A percentile compares a stretch with the other conserved stretches of the same genome.
Evolutionary conservation across 2,329 filamentous ascomycete genomes (phyloP).

Genomic region (Alternaria sp.): DNA sequence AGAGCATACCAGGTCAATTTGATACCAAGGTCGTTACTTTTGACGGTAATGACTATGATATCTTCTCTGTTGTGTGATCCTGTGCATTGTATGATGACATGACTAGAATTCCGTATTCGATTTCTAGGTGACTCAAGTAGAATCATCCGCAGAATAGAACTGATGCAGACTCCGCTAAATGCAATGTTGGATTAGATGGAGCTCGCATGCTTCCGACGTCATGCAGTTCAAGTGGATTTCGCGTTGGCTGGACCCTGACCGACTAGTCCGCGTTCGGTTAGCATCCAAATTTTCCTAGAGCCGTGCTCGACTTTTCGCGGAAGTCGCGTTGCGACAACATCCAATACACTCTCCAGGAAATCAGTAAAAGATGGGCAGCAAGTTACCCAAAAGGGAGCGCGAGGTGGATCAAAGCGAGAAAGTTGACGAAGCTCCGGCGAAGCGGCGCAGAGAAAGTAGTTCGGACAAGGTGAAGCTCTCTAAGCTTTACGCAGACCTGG

Average conservation of each 20-base stretch:
- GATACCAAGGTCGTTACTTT: background rate
- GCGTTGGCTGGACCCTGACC: background rate
- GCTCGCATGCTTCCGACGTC: background rate
- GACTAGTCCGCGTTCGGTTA: constrained; percentile 4
- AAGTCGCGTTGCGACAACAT: constrained; percentile 7
- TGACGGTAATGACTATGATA: background rate
- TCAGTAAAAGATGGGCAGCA: constrained; percentile 30
- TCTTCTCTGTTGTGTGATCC: background rate
- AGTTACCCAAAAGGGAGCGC: constrained; percentile 37
- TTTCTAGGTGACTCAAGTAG: background rate
- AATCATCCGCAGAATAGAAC: background rate
- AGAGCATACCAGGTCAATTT: background rate
- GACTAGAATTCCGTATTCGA: background rate
- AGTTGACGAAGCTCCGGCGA: constrained; percentile 30
- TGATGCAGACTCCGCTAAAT: background rate
- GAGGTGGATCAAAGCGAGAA: constrained; percentile 25
- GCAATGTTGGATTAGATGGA: background rate
- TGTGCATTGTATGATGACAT: background rate
- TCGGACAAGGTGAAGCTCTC: constrained; percentile 53
- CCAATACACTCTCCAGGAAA: background rate
- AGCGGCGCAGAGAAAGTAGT: constrained; percentile 46
- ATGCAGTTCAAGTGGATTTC: background rate
- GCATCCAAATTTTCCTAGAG: constrained; percentile 13
- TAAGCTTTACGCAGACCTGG: constrained; percentile 55
- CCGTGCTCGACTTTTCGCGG: constrained; percentile 14